Evolutionary conservation across 345 rosid species (phyloP).

Genomic region (Brassica cretica): DNA sequence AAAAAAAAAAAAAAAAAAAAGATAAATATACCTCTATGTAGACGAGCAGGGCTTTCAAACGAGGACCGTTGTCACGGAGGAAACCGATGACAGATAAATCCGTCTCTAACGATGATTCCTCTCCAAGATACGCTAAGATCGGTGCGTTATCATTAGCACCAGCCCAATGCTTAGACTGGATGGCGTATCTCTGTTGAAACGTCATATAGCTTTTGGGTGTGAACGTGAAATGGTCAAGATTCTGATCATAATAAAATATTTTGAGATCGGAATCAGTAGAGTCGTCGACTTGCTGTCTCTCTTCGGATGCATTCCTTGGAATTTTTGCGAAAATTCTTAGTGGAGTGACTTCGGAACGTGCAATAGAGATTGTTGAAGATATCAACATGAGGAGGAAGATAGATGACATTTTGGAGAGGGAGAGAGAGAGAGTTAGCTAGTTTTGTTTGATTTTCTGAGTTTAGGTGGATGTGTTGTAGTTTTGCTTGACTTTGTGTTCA

Average conservation of each 20-base stretch:
- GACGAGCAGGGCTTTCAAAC: constrained; percentile 42
- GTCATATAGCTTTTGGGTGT: constrained; percentile 51
- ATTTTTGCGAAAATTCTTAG: constrained; percentile 14
- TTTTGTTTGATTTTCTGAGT: too few species aligned
- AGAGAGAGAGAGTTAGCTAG: too few species aligned
- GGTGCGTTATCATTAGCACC: constrained; percentile 50
- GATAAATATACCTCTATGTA: constrained; percentile 42
- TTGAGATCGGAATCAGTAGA: constrained; percentile 23
- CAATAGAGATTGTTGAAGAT: constrained; percentile 18
- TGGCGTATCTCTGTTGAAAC: constrained; percentile 49
- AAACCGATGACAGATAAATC: constrained; percentile 31
- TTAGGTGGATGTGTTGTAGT: too few species aligned
- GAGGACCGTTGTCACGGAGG: constrained; percentile 43
- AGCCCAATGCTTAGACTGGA: constrained; percentile 49
- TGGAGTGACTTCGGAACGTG: constrained; percentile 21
- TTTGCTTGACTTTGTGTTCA: neutral
- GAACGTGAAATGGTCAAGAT: constrained; percentile 58
- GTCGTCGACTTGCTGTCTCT: neutral
- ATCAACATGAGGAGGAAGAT: constrained; percentile 4
- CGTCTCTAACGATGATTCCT: constrained; percentile 34
- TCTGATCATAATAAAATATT: constrained; percentile 42
- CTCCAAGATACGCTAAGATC: constrained; percentile 51
- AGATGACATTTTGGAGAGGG: too few species aligned
- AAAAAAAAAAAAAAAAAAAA: too few species aligned
- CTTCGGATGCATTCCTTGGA: neutral